Base-by-base conservation (phyloP, 1,284 basidiomycete genomes). In the Chalciporus piperatoides region DNA sequence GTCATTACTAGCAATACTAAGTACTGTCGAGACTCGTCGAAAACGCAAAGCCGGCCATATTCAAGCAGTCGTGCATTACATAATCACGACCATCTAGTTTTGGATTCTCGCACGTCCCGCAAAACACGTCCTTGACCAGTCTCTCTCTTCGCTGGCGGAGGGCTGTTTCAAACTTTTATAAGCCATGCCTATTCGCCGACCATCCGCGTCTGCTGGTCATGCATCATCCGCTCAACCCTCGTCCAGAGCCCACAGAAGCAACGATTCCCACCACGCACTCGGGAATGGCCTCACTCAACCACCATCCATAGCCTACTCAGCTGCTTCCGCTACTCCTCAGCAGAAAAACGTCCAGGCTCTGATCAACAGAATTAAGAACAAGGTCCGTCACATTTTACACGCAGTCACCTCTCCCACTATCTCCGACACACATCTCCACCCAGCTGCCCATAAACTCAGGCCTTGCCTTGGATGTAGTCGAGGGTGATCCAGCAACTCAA, bases 371-470 rank as follows among this genome's bases (percentile, higher is more conserved):
- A 70, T 90, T 56, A 85, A 80, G 69, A 78, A 81, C 66, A 89
- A 87, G 76, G 88, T 81, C 4, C 6, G 58, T 59, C 0, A 0
- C 15, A 14, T 44, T 43, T 36, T 24, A 42, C 52, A 39, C 43
- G 39, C 50, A 3, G 40, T 7, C 0, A 21, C 19, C 23, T 11
- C 28, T 25, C 42, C 44, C 14, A 14, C 25, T 19, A 32, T 15
- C 14, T 30, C 10, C 35, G 45, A 21, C 44, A 35, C 38, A 35
- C 27, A 36, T 44, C 28, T 50, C 30, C 4, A 52, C 11, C 9
- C 19, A 95, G 92, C 77, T 95, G n/a, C 92, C 92, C 49, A 86
- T 82, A 61, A 80, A 90, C 69, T 92, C 91, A 32, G 92, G 92
- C 11, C 73, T 80, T 37, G 72, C 82, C 23, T 67, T 94, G 41